Evolutionary conservation across 2,329 filamentous ascomycete species (phyloP), one percentile per base, ranked within the genome.

Genomic region (Aureobasidium sp.): DNA sequence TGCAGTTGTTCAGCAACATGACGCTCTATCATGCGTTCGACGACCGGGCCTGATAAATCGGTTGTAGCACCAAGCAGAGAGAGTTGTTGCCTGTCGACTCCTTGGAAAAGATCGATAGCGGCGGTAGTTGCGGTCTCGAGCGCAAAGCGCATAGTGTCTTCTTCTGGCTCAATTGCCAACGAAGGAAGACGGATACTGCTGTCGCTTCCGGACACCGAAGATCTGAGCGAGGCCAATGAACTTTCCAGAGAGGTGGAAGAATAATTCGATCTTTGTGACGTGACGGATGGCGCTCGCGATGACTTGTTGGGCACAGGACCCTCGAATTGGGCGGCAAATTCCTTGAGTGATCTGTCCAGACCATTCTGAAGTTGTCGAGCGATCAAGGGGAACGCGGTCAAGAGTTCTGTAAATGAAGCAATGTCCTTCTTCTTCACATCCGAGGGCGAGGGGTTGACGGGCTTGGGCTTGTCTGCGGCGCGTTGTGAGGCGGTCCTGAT

Each of bases 1-100:
- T 98, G 91, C 6, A 97, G 82, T 66, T 95, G 91, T 66, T 97
- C 93, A 0, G 88, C 83, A 37, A 98, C 83, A 69, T 98, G 96
- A 42, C 90, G 84, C 69, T 98, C 93, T 59, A 98, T 96, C 62
- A 98, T 77, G 57, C 88, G 84, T 71, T 98, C 94, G 1, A 98
- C 90, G 7, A 94, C 73, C 1, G 90, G 88, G 0, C 93, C 91
- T 0, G 93, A 97, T 48, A 98, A 73, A 65, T 96, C 90, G 2
- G 94, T 98, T 1, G 90, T 95, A 4, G 90, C 88, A 16, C 90
- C 93, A 4, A 98, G 77, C 30, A 95, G 77, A 3, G 91, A 96
- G 24, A 98, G 74, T 63, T 97, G 93, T 63, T 95, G 88, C 67
- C 95, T 95, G 66, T 98, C 93, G 5, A 98, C 91, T 56, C 84